These are phyloP conservation scores for Friedmanniomyces endolithicus DNA, from an alignment of 495 filamentous ascomycete genomes.

Conservation along the genomic window DNA sequence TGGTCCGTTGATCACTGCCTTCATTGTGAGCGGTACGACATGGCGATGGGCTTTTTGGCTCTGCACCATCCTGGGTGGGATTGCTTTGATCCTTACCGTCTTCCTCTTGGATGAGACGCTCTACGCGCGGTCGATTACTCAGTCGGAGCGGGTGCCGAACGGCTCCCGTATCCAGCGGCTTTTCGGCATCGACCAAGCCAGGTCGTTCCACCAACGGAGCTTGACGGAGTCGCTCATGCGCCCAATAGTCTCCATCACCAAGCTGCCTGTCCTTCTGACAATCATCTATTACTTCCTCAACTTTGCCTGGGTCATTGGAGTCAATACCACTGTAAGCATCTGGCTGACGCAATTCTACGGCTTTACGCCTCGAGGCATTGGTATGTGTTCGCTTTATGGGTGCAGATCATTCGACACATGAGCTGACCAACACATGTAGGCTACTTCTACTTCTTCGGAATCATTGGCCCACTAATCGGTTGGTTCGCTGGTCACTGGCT, in stretches of 20 bases:
- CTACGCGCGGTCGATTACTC: background rate
- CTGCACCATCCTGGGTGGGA: constrained; percentile 6
- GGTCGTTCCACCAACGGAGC: constrained; percentile 5
- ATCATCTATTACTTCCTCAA: constrained; percentile 15
- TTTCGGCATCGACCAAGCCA: constrained; percentile 13
- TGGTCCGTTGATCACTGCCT: constrained; percentile 11
- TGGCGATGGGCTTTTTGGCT: constrained; percentile 16
- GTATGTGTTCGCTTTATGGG: background rate
- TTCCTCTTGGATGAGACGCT: constrained; percentile 12
- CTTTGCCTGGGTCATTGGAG: constrained; percentile 13
- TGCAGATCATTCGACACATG: background rate
- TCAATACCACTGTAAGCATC: constrained; percentile 12
- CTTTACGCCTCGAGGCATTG: constrained; percentile 5
- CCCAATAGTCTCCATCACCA: constrained; percentile 4
- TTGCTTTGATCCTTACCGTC: constrained; percentile 5
- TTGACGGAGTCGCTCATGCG: background rate
- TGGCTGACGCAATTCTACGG: constrained; percentile 14
- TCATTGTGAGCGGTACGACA: constrained; percentile 7
- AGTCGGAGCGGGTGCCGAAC: background rate
- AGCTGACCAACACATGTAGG: background rate
- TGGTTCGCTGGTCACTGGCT: constrained; percentile 14
- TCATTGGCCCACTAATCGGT: constrained; percentile 6
- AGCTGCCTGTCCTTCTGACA: constrained; percentile 9
- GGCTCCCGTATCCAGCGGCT: constrained; percentile 5
- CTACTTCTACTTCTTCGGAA: constrained; percentile 13